Percentiles rank a stretch among this genome's conserved stretches.
Conservation (phyloP, 192 early-diverging fungal genomes). For the Backusella sp. region DNA sequence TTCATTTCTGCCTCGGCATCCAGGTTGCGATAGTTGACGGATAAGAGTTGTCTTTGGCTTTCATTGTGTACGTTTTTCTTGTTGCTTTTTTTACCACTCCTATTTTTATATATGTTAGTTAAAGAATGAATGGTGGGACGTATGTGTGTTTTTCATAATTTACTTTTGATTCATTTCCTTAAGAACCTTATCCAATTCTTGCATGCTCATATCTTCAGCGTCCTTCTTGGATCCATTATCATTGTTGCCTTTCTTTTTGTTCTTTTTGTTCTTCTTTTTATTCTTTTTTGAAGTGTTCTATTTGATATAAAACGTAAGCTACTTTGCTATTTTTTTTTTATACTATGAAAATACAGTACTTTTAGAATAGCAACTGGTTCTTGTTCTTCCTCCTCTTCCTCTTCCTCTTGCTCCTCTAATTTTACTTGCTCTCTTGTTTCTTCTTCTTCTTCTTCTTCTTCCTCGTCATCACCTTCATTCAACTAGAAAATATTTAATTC, state of each 20-base stretch:
- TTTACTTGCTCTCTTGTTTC: conserved; percentile 5
- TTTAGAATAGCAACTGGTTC: background rate
- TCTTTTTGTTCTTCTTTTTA: conserved; percentile 54
- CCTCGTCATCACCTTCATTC: conserved; percentile 43
- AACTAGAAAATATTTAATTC: conserved; percentile 40
- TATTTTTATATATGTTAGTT: background rate
- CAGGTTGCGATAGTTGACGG: conserved; percentile 63
- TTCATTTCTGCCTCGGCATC: conserved; percentile 90
- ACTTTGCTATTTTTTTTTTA: background rate
- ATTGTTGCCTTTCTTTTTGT: conserved; percentile 24
- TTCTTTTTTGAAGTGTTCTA: conserved; percentile 34
- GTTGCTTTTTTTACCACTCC: conserved; percentile 1
- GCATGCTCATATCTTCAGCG: conserved; percentile 52
- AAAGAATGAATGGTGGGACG: background rate
- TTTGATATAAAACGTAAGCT: background rate
- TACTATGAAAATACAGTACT: background rate
- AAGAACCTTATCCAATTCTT: conserved; percentile 66
- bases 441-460: conserved; percentile 36
- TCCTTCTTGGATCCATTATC: conserved; percentile 16
- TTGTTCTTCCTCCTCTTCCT: background rate
- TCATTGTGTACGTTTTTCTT: background rate
- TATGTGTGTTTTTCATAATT: conserved; percentile 1
- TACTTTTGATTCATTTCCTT: conserved; percentile 61
- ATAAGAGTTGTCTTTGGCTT: conserved; percentile 36
- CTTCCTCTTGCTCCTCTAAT: background rate